These are phyloP conservation scores for Byssochlamys sp. DNA, from an alignment of 2,329 filamentous ascomycete species.

Conservation along the genomic window DNA sequence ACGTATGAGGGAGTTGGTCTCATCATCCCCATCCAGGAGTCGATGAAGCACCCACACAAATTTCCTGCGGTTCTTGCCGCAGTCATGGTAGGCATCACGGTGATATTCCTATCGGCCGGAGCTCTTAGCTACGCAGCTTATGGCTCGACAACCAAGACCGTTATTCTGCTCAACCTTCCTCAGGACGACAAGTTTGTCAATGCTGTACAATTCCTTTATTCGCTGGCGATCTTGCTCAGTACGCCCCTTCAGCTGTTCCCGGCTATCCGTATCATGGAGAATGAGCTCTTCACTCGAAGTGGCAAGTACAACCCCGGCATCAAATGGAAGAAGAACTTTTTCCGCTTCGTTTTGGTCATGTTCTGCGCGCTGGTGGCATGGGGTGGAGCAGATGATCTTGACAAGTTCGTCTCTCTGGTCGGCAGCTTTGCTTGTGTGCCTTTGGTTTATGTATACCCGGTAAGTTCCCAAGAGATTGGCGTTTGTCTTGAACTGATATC, in stretches of 20 bases:
- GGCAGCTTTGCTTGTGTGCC: slow-evolving; percentile 97
- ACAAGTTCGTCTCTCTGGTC: slow-evolving; percentile 94
- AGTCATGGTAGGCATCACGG: slow-evolving; percentile 91
- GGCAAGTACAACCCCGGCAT: slow-evolving; percentile 97
- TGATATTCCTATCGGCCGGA: slow-evolving; percentile 82
- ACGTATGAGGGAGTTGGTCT: slow-evolving; percentile 96
- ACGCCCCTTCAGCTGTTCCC: slow-evolving; percentile 96
- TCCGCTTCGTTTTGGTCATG: slow-evolving; percentile 85
- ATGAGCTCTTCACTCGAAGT: slow-evolving; percentile 82
- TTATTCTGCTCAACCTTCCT: slow-evolving; percentile 89
- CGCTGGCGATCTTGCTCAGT: slow-evolving; percentile 88
- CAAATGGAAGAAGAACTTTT: slow-evolving; percentile 99
- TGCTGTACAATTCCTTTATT: slow-evolving; percentile 90
- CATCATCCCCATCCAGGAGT: slow-evolving; percentile 95
- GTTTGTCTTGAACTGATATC: background rate
- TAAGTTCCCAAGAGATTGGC: slow-evolving; percentile 43
- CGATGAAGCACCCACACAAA: slow-evolving; percentile 82
- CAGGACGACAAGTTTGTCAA: slow-evolving; percentile 95
- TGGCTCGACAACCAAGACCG: slow-evolving; percentile 88
- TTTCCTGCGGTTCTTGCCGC: slow-evolving; percentile 79
- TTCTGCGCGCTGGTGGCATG: slow-evolving; percentile 80
- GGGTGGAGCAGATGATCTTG: slow-evolving; percentile 82
- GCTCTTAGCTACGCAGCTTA: slow-evolving; percentile 93
- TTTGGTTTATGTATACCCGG: slow-evolving; percentile 92
- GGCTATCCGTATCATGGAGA: slow-evolving; percentile 91